These are phyloP conservation scores for Kurtzmaniella fragi DNA, from an alignment of 805 yeast genomes.

Conservation along the genomic window DNA sequence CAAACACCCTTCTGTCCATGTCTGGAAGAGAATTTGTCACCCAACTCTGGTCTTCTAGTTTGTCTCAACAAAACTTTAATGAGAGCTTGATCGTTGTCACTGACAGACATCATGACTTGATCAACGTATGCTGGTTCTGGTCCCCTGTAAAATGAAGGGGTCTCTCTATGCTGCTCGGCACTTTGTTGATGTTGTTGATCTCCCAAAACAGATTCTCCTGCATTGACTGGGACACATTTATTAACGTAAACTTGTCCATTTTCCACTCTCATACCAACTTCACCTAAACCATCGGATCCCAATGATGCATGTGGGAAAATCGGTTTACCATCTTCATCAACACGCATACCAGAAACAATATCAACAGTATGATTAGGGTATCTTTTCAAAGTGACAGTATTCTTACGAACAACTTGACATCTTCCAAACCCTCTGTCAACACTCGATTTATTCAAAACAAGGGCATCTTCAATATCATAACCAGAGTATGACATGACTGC, in stretches of 20 bases:
- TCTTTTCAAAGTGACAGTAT: constrained; percentile 82
- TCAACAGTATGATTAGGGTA: constrained; percentile 94
- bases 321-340: constrained; percentile 74
- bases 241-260: constrained; percentile 93
- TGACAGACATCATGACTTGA: constrained; percentile 95
- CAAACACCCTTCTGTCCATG: constrained; percentile 99
- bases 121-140: constrained; percentile 96
- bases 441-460: constrained; percentile 88
- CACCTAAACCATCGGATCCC: constrained; percentile 96
- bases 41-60: constrained; percentile 95
- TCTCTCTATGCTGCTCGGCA: constrained; percentile 71
- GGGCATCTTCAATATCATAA: constrained; percentile 98
- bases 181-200: constrained; percentile 20
- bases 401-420: constrained; percentile 91
- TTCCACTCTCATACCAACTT: constrained; percentile 85
- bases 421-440: constrained; percentile 97
- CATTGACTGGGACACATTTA: constrained; percentile 86
- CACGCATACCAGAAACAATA: constrained; percentile 86
- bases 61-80: constrained; percentile 90
- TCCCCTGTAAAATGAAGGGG: constrained; percentile 87
- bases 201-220: constrained; percentile 59
- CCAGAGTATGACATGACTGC: constrained; percentile 99
- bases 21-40: constrained; percentile 95
- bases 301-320: constrained; percentile 80
- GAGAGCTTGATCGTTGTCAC: constrained; percentile 92